Evolutionary conservation across 2,329 filamentous ascomycete species (phyloP).

Genomic region (Calonectria fujianensis): DNA sequence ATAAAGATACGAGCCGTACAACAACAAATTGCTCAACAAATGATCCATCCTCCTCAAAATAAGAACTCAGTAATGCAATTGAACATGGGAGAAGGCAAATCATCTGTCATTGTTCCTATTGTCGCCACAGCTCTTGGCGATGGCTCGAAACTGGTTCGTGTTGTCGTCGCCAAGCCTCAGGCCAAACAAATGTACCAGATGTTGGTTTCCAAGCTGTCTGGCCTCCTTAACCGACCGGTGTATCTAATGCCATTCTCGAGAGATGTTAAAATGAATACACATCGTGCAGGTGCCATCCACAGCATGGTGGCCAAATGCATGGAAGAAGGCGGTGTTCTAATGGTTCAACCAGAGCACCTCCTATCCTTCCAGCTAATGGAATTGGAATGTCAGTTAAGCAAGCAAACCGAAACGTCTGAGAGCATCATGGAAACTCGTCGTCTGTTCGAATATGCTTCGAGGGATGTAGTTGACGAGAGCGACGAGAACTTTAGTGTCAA

Average conservation of each 20-base stretch:
- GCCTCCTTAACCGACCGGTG: constrained; percentile 72
- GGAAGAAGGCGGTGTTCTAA: constrained; percentile 70
- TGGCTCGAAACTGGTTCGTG: constrained; percentile 68
- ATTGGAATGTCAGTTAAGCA: constrained; percentile 66
- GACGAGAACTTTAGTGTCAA: constrained; percentile 78
- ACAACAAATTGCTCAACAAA: constrained; percentile 72
- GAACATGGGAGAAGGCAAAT: constrained; percentile 84
- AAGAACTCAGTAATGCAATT: constrained; percentile 77
- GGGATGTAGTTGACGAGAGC: constrained; percentile 79
- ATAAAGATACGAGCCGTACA: constrained; percentile 78
- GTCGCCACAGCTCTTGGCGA: constrained; percentile 74
- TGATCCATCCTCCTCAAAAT: constrained; percentile 65
- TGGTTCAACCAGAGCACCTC: constrained; percentile 79
- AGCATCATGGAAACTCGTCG: constrained; percentile 64
- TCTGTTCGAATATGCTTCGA: constrained; percentile 65
- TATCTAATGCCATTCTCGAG: constrained; percentile 77
- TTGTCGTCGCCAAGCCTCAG: constrained; percentile 78
- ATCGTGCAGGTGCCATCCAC: constrained; percentile 60
- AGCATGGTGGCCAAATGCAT: constrained; percentile 68
- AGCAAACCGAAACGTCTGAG: constrained; percentile 53
- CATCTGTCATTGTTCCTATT: constrained; percentile 81
- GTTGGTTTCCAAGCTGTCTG: constrained; percentile 65
- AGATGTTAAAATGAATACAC: constrained; percentile 59
- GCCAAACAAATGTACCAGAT: constrained; percentile 73
- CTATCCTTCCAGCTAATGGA: constrained; percentile 79